phyloP scores from a whole-genome alignment of 371 early-diverging fungal genomes.

The Thermomucor indicae-seudaticae region DNA sequence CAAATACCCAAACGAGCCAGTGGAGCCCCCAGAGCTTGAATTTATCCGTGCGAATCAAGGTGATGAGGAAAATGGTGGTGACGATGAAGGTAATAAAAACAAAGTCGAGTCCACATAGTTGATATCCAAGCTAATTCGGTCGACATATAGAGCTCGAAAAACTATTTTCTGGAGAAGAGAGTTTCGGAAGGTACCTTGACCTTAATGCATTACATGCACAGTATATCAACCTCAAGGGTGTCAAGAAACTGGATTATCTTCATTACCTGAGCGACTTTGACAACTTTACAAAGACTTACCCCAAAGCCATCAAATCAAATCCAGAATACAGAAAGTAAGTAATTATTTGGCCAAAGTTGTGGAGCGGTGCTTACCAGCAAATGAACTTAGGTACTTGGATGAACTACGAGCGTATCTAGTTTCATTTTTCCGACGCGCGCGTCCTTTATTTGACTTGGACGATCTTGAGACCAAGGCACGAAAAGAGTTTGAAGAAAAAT shows the following conservation, averaged over 20 bases:
- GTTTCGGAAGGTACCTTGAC: conserved; percentile 84
- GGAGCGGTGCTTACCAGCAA: neutral
- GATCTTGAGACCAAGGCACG: conserved; percentile 46
- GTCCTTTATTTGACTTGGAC: conserved; percentile 74
- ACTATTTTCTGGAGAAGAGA: conserved; percentile 92
- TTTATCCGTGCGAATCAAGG: conserved; percentile 50
- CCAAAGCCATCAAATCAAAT: conserved; percentile 57
- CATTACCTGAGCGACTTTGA: conserved; percentile 74
- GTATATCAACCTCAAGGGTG: conserved; percentile 80
- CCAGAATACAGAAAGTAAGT: conserved; percentile 58
- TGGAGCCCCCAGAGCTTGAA: conserved; percentile 79
- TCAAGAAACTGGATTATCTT: conserved; percentile 73
- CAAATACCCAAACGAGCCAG: conserved; percentile 75
- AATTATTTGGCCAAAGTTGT: neutral
- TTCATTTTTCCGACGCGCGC: conserved; percentile 69
- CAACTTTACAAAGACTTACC: conserved; percentile 55
- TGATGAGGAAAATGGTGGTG: conserved; percentile 52
- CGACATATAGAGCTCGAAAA: conserved; percentile 63
- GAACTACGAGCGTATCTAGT: conserved; percentile 66
- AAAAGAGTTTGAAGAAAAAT: conserved; percentile 57
- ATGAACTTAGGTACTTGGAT: conserved; percentile 59
- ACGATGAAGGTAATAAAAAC: conserved; percentile 27
- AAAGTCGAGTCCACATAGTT: neutral
- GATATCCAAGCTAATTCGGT: neutral
- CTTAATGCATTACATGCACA: conserved; percentile 70